phyloP scores from a whole-genome alignment of 176 grass and related monocot species.

The Miscanthus lutarioriparius region DNA sequence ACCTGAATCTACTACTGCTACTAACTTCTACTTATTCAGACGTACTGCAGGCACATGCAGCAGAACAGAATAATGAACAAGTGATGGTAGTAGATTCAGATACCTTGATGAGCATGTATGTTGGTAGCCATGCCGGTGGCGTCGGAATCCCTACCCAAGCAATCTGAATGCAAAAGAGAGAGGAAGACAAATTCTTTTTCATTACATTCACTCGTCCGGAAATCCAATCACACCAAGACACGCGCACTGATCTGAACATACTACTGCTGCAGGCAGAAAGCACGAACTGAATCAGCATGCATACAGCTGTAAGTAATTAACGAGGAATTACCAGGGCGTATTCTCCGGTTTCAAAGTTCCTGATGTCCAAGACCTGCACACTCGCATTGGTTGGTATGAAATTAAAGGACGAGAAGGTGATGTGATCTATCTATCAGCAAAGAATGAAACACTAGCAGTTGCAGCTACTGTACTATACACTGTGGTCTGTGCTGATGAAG shows the following conservation, averaged over 20 bases:
- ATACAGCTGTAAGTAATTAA: not conserved
- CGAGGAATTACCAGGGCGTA: slow-evolving; percentile 64
- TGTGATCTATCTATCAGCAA: not conserved
- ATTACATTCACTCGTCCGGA: not conserved
- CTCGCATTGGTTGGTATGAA: not conserved
- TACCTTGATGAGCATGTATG: slow-evolving; percentile 96
- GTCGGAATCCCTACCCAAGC: slow-evolving; percentile 94
- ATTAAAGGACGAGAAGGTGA: not conserved
- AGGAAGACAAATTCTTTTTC: not conserved
- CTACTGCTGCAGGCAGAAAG: not conserved
- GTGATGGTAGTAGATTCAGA: not conserved
- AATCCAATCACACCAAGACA: not conserved
- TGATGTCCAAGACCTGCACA: slow-evolving; percentile 72
- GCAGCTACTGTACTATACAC: not conserved
- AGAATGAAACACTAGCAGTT: not conserved
- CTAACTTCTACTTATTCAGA: not conserved
- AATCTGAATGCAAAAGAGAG: slow-evolving; percentile 47
- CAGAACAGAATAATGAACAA: not conserved
- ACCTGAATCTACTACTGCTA: not conserved
- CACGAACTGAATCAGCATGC: not conserved
- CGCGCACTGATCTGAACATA: not conserved
- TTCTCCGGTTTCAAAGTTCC: slow-evolving; percentile 80
- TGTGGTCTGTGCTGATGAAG: not conserved
- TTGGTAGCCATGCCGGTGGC: slow-evolving; percentile 89
- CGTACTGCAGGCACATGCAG: not conserved